These are phyloP conservation scores for Ajuga reptans DNA, from an alignment of 305 asterid genomes.

Conservation along the genomic window DNA sequence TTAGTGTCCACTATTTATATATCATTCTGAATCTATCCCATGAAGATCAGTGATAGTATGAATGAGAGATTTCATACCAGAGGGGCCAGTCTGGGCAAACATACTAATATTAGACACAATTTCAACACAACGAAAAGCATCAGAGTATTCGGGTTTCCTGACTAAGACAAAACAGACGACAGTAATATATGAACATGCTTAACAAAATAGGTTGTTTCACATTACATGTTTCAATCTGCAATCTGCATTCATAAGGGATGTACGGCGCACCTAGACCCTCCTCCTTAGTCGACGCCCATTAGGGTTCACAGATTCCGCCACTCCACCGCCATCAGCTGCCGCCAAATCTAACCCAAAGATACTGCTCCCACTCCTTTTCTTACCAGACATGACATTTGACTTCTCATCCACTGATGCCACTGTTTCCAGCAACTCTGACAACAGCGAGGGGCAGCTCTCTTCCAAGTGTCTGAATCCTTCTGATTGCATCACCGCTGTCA, in stretches of 20 bases:
- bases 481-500: constrained; percentile 73
- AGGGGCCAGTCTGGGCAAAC: not conserved
- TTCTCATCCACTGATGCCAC: constrained; percentile 69
- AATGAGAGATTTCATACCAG: not conserved
- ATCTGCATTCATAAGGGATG: not conserved
- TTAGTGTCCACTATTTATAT: too few relatives aligned
- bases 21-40: not conserved
- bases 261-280: constrained; percentile 32
- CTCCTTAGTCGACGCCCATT: constrained; percentile 54
- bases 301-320: constrained; percentile 48
- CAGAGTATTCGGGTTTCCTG: not conserved
- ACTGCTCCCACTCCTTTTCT: constrained; percentile 88
- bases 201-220: not conserved
- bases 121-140: constrained; percentile 3
- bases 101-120: not conserved
- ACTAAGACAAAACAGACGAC: constrained; percentile 2
- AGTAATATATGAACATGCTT: constrained; percentile 22
- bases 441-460: constrained; percentile 64
- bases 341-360: constrained; percentile 68
- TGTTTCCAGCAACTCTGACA: constrained; percentile 78
- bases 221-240: not conserved
- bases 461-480: constrained; percentile 70
- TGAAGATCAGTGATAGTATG: too few relatives aligned
- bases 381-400: constrained; percentile 39
- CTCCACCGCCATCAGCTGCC: constrained; percentile 35